A percentile compares a stretch with the other conserved stretches of the same genome.
phyloP scores from a whole-genome alignment of 1,284 basidiomycete species.

The Coriolopsis trogii region DNA sequence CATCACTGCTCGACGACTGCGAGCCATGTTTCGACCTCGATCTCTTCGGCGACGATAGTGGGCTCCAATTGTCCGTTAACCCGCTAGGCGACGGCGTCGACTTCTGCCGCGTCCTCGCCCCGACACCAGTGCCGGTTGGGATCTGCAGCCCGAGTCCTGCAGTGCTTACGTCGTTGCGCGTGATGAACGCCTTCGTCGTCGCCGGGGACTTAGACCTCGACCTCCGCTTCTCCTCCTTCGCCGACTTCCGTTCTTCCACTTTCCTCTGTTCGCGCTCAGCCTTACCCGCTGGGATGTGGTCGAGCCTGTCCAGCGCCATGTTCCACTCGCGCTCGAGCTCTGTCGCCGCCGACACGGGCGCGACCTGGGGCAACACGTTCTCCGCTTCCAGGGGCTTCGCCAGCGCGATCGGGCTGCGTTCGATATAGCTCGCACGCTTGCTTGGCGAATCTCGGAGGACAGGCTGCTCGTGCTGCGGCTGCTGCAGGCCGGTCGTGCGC shows the following conservation, averaged over 20 bases:
- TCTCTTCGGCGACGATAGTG: constrained; percentile 24
- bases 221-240: constrained; percentile 10
- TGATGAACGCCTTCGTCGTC: constrained; percentile 28
- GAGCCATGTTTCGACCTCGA: constrained; percentile 19
- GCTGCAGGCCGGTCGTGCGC: constrained; percentile 8
- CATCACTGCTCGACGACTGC: constrained; percentile 35
- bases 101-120: constrained; percentile 21
- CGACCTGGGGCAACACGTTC: constrained; percentile 29
- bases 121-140: constrained; percentile 12
- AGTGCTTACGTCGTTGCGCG: constrained; percentile 23
- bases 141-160: constrained; percentile 22
- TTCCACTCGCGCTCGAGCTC: constrained; percentile 25
- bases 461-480: constrained; percentile 35
- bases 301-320: constrained; percentile 19
- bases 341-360: constrained; percentile 16
- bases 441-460: constrained; percentile 68
- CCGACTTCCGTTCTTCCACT: constrained; percentile 8
- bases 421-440: constrained; percentile 69
- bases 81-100: constrained; percentile 29
- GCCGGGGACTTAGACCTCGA: constrained; percentile 24
- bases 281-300: constrained; percentile 21
- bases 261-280: constrained; percentile 17
- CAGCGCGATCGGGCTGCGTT: constrained; percentile 50
- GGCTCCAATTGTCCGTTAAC: constrained; percentile 39
- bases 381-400: constrained; percentile 50